Conservation (phyloP, 2,329 filamentous ascomycete genomes). For the Bipolaris bicolor region DNA sequence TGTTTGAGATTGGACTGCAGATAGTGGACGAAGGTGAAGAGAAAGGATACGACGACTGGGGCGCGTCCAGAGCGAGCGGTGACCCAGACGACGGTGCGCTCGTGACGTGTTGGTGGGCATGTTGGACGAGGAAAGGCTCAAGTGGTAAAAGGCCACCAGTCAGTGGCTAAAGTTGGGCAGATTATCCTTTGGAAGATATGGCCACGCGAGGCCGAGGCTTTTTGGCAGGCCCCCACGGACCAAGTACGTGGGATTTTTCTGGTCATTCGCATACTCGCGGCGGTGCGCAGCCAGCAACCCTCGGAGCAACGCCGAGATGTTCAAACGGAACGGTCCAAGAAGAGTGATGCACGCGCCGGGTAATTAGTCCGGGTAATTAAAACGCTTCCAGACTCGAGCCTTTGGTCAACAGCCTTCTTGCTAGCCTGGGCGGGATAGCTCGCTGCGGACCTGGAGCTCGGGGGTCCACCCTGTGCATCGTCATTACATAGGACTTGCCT, state of each 20-base stretch:
- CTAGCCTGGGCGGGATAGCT: conserved; percentile 36
- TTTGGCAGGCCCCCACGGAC: conserved; percentile 12
- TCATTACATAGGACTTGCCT: conserved; percentile 27
- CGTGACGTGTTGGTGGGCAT: conserved; percentile 73
- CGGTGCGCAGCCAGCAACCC: conserved; percentile 24
- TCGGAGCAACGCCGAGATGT: conserved; percentile 30
- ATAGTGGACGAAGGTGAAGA: conserved; percentile 68
- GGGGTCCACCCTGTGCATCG: conserved; percentile 34
- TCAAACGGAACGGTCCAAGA: conserved; percentile 23
- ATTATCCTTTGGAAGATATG: conserved; percentile 9
- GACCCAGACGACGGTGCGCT: conserved; percentile 55
- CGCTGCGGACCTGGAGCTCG: conserved; percentile 33
- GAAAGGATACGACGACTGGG: conserved; percentile 76
- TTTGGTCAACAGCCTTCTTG: conserved; percentile 29
- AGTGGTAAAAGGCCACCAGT: conserved; percentile 14
- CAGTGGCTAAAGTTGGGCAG: conserved; percentile 18
- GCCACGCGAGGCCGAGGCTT: neutral
- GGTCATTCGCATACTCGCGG: conserved; percentile 25
- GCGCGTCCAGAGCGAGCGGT: conserved; percentile 51
- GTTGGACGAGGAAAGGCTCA: conserved; percentile 56
- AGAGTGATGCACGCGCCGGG: conserved; percentile 35
- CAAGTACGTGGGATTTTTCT: conserved; percentile 6
- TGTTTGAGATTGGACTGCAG: conserved; percentile 62
- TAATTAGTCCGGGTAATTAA: conserved; percentile 45
- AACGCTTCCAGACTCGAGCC: conserved; percentile 27